A percentile compares a stretch with the other conserved stretches of the same genome.
Evolutionary conservation across 2,329 filamentous ascomycete genomes (phyloP).

Genomic region (Ophidiomyces ophidiicola): DNA sequence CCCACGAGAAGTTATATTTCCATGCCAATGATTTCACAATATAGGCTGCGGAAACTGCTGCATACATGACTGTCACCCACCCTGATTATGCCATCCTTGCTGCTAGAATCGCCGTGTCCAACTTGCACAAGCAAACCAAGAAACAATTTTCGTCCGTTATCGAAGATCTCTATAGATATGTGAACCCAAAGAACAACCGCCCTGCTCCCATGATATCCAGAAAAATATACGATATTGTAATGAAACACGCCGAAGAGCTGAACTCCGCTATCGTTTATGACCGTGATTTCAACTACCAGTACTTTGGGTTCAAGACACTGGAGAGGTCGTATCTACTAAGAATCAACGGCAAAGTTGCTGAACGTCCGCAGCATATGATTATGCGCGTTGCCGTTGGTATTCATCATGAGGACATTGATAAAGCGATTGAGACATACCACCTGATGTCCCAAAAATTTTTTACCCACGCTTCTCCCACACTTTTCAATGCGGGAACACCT

Average conservation of each 20-base stretch:
- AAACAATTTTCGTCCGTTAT: slow-evolving; percentile 98
- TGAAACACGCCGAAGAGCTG: slow-evolving; percentile 91
- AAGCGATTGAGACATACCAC: slow-evolving; percentile 94
- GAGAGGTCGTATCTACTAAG: slow-evolving; percentile 96
- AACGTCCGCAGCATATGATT: slow-evolving; percentile 97
- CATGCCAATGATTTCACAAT: slow-evolving; percentile 1
- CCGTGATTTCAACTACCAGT: slow-evolving; percentile 99
- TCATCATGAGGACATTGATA: slow-evolving; percentile 88
- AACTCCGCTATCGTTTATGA: slow-evolving; percentile 99
- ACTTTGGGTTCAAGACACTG: slow-evolving; percentile 98
- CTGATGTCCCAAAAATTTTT: slow-evolving; percentile 98
- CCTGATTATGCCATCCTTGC: slow-evolving; percentile 98
- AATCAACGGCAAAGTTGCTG: slow-evolving; percentile 88
- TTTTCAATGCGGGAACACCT: slow-evolving; percentile 96
- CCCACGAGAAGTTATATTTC: not conserved
- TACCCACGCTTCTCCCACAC: slow-evolving; percentile 91
- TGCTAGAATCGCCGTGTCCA: slow-evolving; percentile 95
- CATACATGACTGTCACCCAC: slow-evolving; percentile 99
- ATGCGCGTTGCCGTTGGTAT: slow-evolving; percentile 98
- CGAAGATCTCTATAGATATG: slow-evolving; percentile 83
- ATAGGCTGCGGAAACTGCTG: slow-evolving; percentile 93
- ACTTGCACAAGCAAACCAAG: slow-evolving; percentile 99
- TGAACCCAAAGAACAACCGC: slow-evolving; percentile 82
- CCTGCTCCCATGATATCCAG: slow-evolving; percentile 89
- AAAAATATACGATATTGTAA: slow-evolving; percentile 79